phyloP scores from a whole-genome alignment of 441 rosid species.

The Bruguiera hainesii region DNA sequence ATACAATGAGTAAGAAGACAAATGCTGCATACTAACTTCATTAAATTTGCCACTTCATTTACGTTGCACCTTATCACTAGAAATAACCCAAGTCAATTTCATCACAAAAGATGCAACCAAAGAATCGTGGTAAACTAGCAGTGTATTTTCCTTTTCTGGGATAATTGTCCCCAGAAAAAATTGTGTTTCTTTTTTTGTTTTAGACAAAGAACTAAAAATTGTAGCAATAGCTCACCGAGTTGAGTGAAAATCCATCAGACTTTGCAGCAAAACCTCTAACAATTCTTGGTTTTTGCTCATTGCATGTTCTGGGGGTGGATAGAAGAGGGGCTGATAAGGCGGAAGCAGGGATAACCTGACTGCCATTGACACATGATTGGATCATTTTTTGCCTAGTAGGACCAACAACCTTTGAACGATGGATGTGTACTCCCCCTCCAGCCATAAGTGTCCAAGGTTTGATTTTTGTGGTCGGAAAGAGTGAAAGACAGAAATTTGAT shows the following conservation, averaged over 20 bases:
- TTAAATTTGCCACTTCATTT: too few species aligned
- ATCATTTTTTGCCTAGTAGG: not conserved
- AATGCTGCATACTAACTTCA: too few species aligned
- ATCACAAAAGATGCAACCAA: not conserved
- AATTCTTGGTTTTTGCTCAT: conserved; percentile 13
- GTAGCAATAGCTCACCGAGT: conserved; percentile 32
- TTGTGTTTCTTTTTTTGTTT: too few species aligned
- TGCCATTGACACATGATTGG: not conserved
- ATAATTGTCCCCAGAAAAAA: too few species aligned
- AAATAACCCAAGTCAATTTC: too few species aligned
- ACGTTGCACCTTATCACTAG: too few species aligned
- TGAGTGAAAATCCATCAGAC: conserved; percentile 44
- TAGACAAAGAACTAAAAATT: too few species aligned
- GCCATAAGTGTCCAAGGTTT: not conserved
- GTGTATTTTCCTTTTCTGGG: too few species aligned
- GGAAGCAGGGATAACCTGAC: not conserved
- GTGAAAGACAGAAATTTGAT: not conserved
- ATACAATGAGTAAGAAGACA: not conserved
- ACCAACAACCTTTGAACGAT: not conserved
- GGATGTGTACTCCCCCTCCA: too few species aligned
- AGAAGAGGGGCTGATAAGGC: not conserved
- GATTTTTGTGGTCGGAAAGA: not conserved
- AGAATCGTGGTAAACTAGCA: not conserved
- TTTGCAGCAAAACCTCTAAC: conserved; percentile 37
- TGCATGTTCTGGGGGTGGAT: not conserved